Percentiles rank a stretch among this genome's conserved stretches.
These are phyloP conservation scores for Terfezia boudieri DNA, from an alignment of 495 filamentous ascomycete species.

Conservation along the genomic window DNA sequence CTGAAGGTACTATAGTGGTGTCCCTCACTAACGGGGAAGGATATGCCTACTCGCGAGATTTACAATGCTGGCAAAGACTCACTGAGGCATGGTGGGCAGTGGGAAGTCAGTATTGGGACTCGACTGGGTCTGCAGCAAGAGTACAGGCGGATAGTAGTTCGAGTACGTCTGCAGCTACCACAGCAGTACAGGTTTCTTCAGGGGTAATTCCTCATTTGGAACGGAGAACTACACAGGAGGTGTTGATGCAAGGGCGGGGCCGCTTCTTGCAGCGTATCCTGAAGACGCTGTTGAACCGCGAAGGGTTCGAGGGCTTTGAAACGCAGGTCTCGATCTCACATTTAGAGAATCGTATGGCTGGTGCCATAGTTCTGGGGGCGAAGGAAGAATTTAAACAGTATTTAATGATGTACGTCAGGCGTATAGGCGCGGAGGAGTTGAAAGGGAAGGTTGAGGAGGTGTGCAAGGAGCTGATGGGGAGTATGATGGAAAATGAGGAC, in stretches of 20 bases:
- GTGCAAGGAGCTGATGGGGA: conserved; percentile 51
- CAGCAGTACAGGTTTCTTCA: conserved; percentile 39
- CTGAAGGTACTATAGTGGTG: conserved; percentile 57
- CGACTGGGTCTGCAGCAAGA: conserved; percentile 54
- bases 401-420: conserved; percentile 86
- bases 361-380: conserved; percentile 61
- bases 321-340: conserved; percentile 80
- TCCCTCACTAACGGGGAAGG: conserved; percentile 85
- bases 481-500: conserved; percentile 24
- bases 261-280: conserved; percentile 75
- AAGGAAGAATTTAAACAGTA: conserved; percentile 81
- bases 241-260: conserved; percentile 72
- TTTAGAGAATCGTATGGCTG: conserved; percentile 83
- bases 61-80: conserved; percentile 86
- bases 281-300: conserved; percentile 58
- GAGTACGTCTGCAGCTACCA: not conserved
- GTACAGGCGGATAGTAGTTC: conserved; percentile 28
- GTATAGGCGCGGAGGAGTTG: conserved; percentile 73
- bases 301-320: conserved; percentile 85
- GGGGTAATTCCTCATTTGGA: conserved; percentile 86
- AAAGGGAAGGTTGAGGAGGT: conserved; percentile 81
- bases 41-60: conserved; percentile 55
- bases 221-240: conserved; percentile 80
- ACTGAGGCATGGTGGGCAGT: conserved; percentile 97
- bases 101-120: conserved; percentile 92